These are phyloP conservation scores for Xylariaceae sp. DNA, from an alignment of 2,329 filamentous ascomycete genomes.

Conservation along the genomic window DNA sequence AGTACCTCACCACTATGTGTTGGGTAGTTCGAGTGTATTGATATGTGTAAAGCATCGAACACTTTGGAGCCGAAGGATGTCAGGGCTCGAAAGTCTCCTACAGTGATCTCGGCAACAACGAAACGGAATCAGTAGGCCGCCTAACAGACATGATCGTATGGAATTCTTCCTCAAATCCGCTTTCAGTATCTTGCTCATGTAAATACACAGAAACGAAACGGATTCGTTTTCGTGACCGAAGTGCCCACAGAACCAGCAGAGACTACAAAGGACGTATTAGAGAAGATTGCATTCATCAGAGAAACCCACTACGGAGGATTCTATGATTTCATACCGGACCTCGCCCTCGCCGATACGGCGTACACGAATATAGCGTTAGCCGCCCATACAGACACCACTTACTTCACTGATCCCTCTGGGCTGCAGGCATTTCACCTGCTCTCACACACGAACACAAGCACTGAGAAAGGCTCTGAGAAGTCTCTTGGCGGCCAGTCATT, in stretches of 20 bases:
- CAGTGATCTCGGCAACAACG: constrained; percentile 53
- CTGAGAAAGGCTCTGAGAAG: constrained; percentile 11
- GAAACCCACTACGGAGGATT: constrained; percentile 83
- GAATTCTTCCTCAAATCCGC: background rate
- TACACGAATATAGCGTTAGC: constrained; percentile 83
- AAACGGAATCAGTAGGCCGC: constrained; percentile 51
- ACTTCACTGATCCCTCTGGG: constrained; percentile 88
- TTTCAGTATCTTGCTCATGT: constrained; percentile 11
- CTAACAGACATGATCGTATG: constrained; percentile 61
- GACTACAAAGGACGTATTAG: constrained; percentile 69
- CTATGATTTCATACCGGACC: constrained; percentile 82
- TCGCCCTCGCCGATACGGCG: constrained; percentile 83
- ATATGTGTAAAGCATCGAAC: constrained; percentile 14
- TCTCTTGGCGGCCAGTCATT: constrained; percentile 68
- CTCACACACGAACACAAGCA: constrained; percentile 53
- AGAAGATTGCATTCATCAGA: constrained; percentile 81
- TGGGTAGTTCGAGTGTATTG: background rate
- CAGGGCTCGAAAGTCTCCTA: constrained; percentile 46
- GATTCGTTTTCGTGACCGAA: constrained; percentile 72
- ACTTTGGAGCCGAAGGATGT: constrained; percentile 29
- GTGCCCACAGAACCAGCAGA: constrained; percentile 63
- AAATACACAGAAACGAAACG: constrained; percentile 54
- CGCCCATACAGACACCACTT: constrained; percentile 91
- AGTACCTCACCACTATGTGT: constrained; percentile 6
- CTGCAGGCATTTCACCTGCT: constrained; percentile 91